Evolutionary conservation across 2,329 filamentous ascomycete species (phyloP).

Genomic region (Aspergillus fumigatus): DNA sequence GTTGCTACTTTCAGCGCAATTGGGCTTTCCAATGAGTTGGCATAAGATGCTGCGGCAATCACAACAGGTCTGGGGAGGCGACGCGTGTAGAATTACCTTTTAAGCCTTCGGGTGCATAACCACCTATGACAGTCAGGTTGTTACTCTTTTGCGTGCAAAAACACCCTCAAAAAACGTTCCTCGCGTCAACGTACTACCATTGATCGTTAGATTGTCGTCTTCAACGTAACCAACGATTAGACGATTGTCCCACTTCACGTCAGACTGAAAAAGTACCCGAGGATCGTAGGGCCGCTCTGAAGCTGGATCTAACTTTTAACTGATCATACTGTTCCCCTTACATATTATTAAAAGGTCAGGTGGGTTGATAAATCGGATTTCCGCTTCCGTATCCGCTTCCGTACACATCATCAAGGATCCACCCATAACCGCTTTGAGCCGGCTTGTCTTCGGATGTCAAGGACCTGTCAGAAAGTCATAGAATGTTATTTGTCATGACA

Average conservation of each 20-base stretch:
- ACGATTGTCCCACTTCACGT: not conserved
- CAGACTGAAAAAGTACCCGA: not conserved
- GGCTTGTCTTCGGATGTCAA: not conserved
- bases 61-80: not conserved
- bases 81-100: not conserved
- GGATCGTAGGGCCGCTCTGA: not conserved
- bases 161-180: not conserved
- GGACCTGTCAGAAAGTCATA: not conserved
- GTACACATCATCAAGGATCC: conserved; percentile 3
- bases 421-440: not conserved
- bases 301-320: not conserved
- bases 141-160: not conserved
- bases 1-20: not conserved
- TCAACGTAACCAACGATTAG: not conserved
- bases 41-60: not conserved
- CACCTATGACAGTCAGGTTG: not conserved
- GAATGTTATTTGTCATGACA: not conserved
- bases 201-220: not conserved
- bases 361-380: not conserved
- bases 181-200: not conserved
- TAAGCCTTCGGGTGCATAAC: not conserved
- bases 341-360: not conserved
- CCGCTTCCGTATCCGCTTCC: conserved; percentile 13
- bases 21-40: not conserved
- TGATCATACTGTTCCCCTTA: not conserved